These are phyloP conservation scores for Haplosporangium sp. DNA, from an alignment of 371 early-diverging fungal species.

Conservation along the genomic window DNA sequence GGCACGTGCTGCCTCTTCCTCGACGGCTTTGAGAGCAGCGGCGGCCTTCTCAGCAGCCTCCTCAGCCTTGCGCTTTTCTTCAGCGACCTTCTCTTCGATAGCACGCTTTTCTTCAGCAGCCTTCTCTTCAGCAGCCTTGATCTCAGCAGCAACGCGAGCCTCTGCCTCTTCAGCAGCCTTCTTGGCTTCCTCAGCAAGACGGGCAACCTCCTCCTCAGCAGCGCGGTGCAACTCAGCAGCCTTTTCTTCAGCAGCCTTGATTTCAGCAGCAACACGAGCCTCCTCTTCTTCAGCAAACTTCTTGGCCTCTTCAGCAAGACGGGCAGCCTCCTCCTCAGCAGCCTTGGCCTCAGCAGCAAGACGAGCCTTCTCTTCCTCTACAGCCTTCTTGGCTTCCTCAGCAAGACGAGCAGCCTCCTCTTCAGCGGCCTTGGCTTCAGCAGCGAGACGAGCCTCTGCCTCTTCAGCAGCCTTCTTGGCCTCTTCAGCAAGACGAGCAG, in stretches of 20 bases:
- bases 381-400: slow-evolving; percentile 52
- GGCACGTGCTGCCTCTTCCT: slow-evolving; percentile 44
- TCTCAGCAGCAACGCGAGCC: slow-evolving; percentile 38
- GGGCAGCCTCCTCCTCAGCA: slow-evolving; percentile 58
- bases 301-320: slow-evolving; percentile 59
- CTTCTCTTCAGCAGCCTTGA: slow-evolving; percentile 53
- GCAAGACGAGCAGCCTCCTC: slow-evolving; percentile 39
- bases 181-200: slow-evolving; percentile 8
- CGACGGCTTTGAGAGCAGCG: slow-evolving; percentile 58
- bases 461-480: slow-evolving; percentile 56
- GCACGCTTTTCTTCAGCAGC: slow-evolving; percentile 27
- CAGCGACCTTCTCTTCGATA: slow-evolving; percentile 58
- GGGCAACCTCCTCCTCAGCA: slow-evolving; percentile 59
- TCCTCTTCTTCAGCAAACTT: slow-evolving; percentile 45
- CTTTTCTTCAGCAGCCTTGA: slow-evolving; percentile 27
- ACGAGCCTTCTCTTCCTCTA: slow-evolving; percentile 61
- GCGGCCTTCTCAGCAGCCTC: slow-evolving; percentile 62
- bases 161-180: background rate
- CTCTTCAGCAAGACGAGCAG: slow-evolving; percentile 55
- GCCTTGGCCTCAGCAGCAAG: slow-evolving; percentile 55
- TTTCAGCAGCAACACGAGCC: slow-evolving; percentile 56
- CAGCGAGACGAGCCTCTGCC: slow-evolving; percentile 51
- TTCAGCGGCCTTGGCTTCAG: slow-evolving; percentile 32
- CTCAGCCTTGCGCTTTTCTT: slow-evolving; percentile 58
- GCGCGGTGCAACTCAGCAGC: slow-evolving; percentile 57